Percentiles rank a stretch among this genome's conserved stretches.
phyloP scores from a whole-genome alignment of 306 rosid species.

The Sindora glabra region DNA sequence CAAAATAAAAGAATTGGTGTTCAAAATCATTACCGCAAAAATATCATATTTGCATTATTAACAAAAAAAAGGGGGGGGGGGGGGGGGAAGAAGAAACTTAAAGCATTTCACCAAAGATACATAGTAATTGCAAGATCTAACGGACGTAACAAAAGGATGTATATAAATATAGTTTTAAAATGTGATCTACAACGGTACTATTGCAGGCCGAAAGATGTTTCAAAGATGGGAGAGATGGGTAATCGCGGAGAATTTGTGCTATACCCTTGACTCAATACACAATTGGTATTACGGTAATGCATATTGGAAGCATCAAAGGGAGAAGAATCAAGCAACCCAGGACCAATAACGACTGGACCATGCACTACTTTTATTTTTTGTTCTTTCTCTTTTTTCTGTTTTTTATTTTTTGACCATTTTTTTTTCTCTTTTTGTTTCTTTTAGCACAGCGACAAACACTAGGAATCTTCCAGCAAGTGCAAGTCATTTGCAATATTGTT shows the following conservation, averaged over 20 bases:
- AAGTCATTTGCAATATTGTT: background rate
- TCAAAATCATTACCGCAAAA: no score
- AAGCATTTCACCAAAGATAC: slow-evolving; percentile 5
- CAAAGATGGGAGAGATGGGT: slow-evolving; percentile 7
- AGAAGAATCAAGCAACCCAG: slow-evolving; percentile 14
- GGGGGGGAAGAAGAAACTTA: no score
- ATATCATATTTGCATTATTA: no score
- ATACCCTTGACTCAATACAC: background rate
- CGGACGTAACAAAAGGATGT: no score
- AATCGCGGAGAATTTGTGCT: slow-evolving; percentile 18
- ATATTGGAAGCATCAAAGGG: slow-evolving; percentile 4
- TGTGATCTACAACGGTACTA: no score
- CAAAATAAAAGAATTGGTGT: no score
- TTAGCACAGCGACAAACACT: slow-evolving; percentile 25
- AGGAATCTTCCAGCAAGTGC: slow-evolving; percentile 35
- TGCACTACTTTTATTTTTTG: slow-evolving; percentile 6
- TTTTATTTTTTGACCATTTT: slow-evolving; percentile 3
- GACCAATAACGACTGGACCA: slow-evolving; percentile 18
- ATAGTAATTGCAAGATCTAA: slow-evolving; percentile 1
- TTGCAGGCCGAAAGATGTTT: slow-evolving; percentile 6
- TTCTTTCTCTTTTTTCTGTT: background rate
- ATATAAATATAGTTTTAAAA: no score
- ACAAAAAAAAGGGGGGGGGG: no score
- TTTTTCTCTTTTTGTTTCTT: slow-evolving; percentile 30
- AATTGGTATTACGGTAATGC: background rate